phyloP scores from a whole-genome alignment of 176 grass and related monocot genomes.

The Stipa capillata region DNA sequence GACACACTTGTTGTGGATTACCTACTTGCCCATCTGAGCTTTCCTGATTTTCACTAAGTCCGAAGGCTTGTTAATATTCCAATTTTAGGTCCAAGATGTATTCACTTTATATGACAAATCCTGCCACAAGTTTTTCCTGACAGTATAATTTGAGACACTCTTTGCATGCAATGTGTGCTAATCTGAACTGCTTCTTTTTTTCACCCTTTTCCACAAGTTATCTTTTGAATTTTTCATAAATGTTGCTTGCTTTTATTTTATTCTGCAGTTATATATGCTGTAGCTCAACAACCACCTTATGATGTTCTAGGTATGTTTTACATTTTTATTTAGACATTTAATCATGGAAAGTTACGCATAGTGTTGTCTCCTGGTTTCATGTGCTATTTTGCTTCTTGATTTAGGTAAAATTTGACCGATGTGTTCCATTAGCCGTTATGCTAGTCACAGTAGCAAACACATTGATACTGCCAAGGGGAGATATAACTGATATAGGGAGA shows the following conservation, averaged over 20 bases:
- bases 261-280: slow-evolving; percentile 78
- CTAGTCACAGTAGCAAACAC: background rate
- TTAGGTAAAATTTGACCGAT: background rate
- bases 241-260: slow-evolving; percentile 12
- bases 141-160: background rate
- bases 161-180: background rate
- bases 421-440: background rate
- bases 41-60: background rate
- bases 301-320: slow-evolving; percentile 56
- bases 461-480: background rate
- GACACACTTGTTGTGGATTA: background rate
- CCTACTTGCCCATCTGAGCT: background rate
- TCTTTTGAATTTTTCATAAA: background rate
- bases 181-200: slow-evolving; percentile 12
- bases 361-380: background rate
- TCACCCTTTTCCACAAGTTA: background rate
- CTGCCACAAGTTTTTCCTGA: background rate
- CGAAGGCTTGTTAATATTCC: background rate
- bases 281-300: slow-evolving; percentile 78
- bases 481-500: background rate
- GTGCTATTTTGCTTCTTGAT: background rate
- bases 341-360: background rate
- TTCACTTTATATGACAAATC: background rate
- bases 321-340: background rate
- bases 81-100: background rate